Conservation (phyloP, 2,329 filamentous ascomycete genomes). For the Penicillium freii region DNA sequence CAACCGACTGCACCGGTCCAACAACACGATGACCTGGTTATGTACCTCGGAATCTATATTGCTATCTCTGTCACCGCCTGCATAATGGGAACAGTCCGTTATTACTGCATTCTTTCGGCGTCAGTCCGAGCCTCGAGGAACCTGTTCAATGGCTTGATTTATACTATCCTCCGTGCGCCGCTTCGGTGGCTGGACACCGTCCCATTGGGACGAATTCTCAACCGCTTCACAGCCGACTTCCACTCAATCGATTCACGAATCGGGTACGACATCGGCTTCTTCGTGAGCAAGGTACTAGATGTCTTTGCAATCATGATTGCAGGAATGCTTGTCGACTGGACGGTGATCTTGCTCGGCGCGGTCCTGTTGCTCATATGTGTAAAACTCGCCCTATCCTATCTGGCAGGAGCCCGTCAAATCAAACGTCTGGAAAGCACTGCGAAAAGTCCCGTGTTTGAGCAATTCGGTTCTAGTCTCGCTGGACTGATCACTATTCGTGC, state of each 20-base stretch:
- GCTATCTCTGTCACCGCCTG: conserved; percentile 58
- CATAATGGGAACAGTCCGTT: conserved; percentile 61
- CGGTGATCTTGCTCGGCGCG: conserved; percentile 62
- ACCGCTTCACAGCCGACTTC: conserved; percentile 77
- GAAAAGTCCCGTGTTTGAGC: conserved; percentile 77
- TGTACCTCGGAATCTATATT: conserved; percentile 69
- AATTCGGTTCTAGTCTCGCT: conserved; percentile 69
- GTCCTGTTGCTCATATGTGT: conserved; percentile 58
- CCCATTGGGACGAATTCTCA: conserved; percentile 71
- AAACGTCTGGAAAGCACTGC: conserved; percentile 75
- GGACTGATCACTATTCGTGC: conserved; percentile 74
- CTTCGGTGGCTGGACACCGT: conserved; percentile 80
- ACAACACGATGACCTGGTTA: conserved; percentile 44
- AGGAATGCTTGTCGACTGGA: conserved; percentile 54
- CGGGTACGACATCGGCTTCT: conserved; percentile 61
- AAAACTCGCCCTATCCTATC: conserved; percentile 52
- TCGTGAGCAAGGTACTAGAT: conserved; percentile 59
- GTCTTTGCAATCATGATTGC: conserved; percentile 66
- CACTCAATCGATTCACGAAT: conserved; percentile 68
- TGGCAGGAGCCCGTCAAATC: conserved; percentile 69
- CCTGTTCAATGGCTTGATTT: conserved; percentile 67
- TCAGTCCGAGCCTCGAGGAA: conserved; percentile 66
- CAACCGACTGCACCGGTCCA: not conserved
- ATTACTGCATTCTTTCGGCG: conserved; percentile 62
- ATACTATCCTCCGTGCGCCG: conserved; percentile 67